These are phyloP conservation scores for Cryptococcus maquisensis DNA, from an alignment of 1,284 basidiomycete species.

Conservation along the genomic window DNA sequence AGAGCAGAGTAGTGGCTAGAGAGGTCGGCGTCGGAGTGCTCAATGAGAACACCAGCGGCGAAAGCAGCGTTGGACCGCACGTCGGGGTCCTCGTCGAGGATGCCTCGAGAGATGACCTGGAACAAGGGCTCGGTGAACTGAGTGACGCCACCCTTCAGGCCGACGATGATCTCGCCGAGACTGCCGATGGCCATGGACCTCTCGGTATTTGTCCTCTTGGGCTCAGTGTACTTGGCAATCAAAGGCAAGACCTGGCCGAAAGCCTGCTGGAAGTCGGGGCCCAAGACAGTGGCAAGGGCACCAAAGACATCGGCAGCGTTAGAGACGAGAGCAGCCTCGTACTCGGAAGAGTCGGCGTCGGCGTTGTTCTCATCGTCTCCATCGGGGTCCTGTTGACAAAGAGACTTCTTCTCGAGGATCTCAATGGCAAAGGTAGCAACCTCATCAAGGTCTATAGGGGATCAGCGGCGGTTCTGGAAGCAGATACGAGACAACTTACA, in stretches of 20 bases:
- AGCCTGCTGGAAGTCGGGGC: constrained; percentile 76
- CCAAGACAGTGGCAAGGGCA: constrained; percentile 79
- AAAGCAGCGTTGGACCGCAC: constrained; percentile 97
- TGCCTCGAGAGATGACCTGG: constrained; percentile 75
- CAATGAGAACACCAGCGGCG: constrained; percentile 85
- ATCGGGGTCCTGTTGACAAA: constrained; percentile 95
- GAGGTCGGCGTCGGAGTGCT: constrained; percentile 80
- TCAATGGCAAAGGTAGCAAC: constrained; percentile 74
- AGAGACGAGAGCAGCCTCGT: constrained; percentile 91
- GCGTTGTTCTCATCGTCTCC: constrained; percentile 78
- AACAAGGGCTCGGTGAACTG: constrained; percentile 80
- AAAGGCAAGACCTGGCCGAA: constrained; percentile 84
- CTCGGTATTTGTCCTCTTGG: constrained; percentile 81
- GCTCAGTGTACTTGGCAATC: constrained; percentile 87
- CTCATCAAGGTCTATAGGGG: constrained; percentile 63
- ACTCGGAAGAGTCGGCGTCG: constrained; percentile 74
- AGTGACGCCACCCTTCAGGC: constrained; percentile 82
- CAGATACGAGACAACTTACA: constrained; percentile 33
- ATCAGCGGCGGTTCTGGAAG: not conserved
- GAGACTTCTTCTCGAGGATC: constrained; percentile 85
- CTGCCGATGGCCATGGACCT: constrained; percentile 90
- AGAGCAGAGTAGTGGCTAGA: constrained; percentile 74
- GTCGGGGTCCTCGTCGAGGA: constrained; percentile 81
- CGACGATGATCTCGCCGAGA: constrained; percentile 91
- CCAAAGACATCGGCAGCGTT: constrained; percentile 94